Base-by-base conservation (phyloP, 1,284 basidiomycete genomes). In the Lentinus polychrous region DNA sequence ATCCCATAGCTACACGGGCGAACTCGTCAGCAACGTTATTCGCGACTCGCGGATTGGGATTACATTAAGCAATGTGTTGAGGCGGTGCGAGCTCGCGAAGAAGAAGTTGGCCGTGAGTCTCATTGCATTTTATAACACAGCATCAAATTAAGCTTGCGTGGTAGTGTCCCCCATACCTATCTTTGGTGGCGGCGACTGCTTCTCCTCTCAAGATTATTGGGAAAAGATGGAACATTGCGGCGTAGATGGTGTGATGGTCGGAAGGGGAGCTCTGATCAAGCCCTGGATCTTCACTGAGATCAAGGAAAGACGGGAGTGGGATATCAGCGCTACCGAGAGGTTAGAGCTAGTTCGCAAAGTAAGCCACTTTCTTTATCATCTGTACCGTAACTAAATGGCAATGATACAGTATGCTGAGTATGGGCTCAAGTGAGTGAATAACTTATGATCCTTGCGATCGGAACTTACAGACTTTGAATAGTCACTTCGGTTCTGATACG, bases 211-310 rank as follows among this genome's bases (percentile, higher is more conserved):
- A 53, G 86, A 83, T 50, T 94, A 94, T 63, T 88, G 90, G 77
- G 73, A 81, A 34, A 81, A 83, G 52, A 76, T 94, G 45, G 83
- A 92, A 49, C 64, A 71, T 8, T 84, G 80, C 17, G 86, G 87
- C 10, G 93, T 96, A 0, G 94, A 98, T 61, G 94, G 94, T 4
- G 76, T 96, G 45, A 98, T 98, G 95, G 78, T 98, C 36, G 95
- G 86, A 0, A 76, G 95, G 22, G 95, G 95, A 0, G 95, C 94
- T 0, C 73, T 98, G 49, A 97, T 98, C 69, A 98, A 98, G 64
- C 88, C 92, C 1, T 94, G 92, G 92, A 85, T 94, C 50, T 97
- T 97, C 66, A 97, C 94, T 1, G 95, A 99, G 67, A 84, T 98
- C 63, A 89, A 94, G 61, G 94, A 98, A 62, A 75, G 74, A 27